Base-by-base conservation (phyloP, 768 basidiomycete species). In the Leccinum longicurvipes region DNA sequence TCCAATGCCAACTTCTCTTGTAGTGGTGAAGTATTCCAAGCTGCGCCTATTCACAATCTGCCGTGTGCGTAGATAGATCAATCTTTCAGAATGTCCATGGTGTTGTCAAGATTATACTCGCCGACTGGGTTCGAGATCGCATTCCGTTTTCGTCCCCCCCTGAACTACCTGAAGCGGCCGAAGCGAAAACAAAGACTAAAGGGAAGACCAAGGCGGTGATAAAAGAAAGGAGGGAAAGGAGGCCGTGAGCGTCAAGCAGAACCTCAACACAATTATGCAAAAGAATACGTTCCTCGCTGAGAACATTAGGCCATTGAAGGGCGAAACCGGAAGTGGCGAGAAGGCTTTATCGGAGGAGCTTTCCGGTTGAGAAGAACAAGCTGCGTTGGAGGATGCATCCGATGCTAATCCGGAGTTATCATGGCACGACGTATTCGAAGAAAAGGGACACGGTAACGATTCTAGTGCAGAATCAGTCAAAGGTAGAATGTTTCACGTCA, bases 71-170 rank as follows among this genome's bases (percentile, higher is more conserved):
- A 72, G 27, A 47, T 67, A 4, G 50, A 60, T 46, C 11, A 58
- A 36, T 36, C 63, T 54, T 4, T 66, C 28, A 0, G 61, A 50
- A 11, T 19, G 32, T 21, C 34, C 39, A 98, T 65, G 82, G 89
- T 4, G 93, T 95, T 29, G 89, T 95, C 28, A 98, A 95, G 76
- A 94, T 99, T 70, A 77, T 98, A 47, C 73, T 99, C 65, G 92
- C 87, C 70, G 96, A 97, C 71, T 98, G 96, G 96, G 93, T 98
- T 55, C 79, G 97, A 46, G 96, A 96, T 7, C 88, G 93, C 63
- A 96, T 99, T 67, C 96, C 97, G 19, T 86, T 79, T 99, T 98
- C 66, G 94, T 93, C 34, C 70, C 96, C 96, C 15, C 96, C 96
- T 53, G 93, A 92, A 69, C 77, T 89, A 56, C 68, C 89, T 9